A percentile compares a stretch with the other conserved stretches of the same genome.
These are phyloP conservation scores for Xylaria telfairii DNA, from an alignment of 495 filamentous ascomycete species.

Conservation along the genomic window DNA sequence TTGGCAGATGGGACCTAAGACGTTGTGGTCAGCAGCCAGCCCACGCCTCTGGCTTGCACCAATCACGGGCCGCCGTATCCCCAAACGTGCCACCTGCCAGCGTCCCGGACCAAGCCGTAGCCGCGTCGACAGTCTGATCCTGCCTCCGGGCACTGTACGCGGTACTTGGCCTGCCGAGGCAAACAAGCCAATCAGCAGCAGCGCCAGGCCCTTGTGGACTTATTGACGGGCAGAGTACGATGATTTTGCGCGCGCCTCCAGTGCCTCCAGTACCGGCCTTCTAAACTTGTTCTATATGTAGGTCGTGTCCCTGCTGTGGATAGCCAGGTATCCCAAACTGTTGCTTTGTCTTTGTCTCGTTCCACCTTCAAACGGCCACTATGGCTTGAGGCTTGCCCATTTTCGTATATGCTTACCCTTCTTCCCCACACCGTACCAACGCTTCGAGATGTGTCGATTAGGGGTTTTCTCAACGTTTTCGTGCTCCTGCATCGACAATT, in stretches of 20 bases:
- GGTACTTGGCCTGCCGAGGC: conserved; percentile 1
- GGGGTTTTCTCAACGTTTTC: conserved; percentile 21
- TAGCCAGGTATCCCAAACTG: not conserved
- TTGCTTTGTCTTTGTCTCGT: not conserved
- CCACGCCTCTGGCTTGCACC: not conserved
- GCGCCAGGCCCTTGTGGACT: not conserved
- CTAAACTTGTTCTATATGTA: no score
- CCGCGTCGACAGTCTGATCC: conserved; percentile 13
- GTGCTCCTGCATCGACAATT: conserved; percentile 6
- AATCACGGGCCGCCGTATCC: not conserved
- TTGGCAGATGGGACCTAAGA: conserved; percentile 15
- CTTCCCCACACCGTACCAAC: conserved; percentile 9
- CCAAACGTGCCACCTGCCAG: conserved; percentile 19
- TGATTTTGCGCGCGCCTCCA: conserved; percentile 17
- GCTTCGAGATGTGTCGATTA: not conserved
- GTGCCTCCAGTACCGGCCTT: not conserved
- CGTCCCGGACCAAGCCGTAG: conserved; percentile 20
- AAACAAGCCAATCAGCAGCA: not conserved
- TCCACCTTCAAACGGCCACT: not conserved
- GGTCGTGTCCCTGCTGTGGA: not conserved
- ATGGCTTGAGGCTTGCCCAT: not conserved
- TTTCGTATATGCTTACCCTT: not conserved
- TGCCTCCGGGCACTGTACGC: conserved; percentile 8
- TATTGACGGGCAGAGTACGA: not conserved
- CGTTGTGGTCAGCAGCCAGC: conserved; percentile 3